Percentiles rank a stretch among this genome's conserved stretches.
phyloP scores from a whole-genome alignment of 2,329 filamentous ascomycete species.

The Dichotomopilus funicola region DNA sequence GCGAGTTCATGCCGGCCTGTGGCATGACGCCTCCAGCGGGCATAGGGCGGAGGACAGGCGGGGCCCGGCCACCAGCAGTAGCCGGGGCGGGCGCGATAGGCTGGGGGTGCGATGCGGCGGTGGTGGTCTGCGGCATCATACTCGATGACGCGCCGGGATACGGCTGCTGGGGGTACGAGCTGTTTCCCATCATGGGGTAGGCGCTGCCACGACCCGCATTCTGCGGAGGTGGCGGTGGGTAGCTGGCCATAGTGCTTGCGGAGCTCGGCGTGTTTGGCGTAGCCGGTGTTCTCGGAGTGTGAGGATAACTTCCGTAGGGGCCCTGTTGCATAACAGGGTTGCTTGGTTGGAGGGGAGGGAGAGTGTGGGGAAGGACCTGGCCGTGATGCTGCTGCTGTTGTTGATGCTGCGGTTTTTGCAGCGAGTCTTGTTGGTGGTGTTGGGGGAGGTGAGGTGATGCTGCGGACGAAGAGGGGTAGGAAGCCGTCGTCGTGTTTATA shows the following conservation, averaged over 20 bases:
- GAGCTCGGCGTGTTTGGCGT: slow-evolving; percentile 57
- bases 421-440: slow-evolving; percentile 26
- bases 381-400: slow-evolving; percentile 29
- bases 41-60: slow-evolving; percentile 62
- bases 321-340: slow-evolving; percentile 43
- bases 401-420: slow-evolving; percentile 22
- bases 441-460: slow-evolving; percentile 28
- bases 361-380: slow-evolving; percentile 45
- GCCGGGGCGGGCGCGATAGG: slow-evolving; percentile 67
- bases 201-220: slow-evolving; percentile 44
- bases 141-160: slow-evolving; percentile 48
- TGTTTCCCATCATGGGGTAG: slow-evolving; percentile 48
- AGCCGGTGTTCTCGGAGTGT: slow-evolving; percentile 56
- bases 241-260: slow-evolving; percentile 46
- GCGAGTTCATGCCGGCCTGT: slow-evolving; percentile 50
- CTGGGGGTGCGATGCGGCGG: slow-evolving; percentile 64
- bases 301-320: slow-evolving; percentile 52
- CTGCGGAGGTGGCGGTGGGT: slow-evolving; percentile 41
- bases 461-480: slow-evolving; percentile 41
- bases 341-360: slow-evolving; percentile 48
- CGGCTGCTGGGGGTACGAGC: slow-evolving; percentile 45
- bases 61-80: slow-evolving; percentile 47
- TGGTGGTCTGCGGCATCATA: slow-evolving; percentile 62
- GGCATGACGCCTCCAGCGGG: slow-evolving; percentile 59
- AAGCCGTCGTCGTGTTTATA: slow-evolving; percentile 47